These are phyloP conservation scores for Coemansia sp. DNA, from an alignment of 192 early-diverging fungal species.

Conservation along the genomic window DNA sequence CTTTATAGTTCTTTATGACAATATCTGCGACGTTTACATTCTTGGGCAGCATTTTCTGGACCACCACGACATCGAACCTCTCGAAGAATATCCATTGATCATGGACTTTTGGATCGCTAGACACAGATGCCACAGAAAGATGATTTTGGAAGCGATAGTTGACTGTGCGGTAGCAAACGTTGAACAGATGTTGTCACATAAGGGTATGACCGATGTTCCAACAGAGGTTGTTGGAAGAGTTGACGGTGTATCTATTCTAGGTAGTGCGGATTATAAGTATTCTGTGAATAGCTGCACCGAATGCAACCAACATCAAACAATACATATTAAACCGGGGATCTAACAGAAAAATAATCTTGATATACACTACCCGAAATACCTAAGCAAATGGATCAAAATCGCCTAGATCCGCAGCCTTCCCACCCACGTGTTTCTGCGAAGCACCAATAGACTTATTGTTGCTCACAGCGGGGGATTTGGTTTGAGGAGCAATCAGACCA, in stretches of 20 bases:
- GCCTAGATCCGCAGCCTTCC: constrained; percentile 36
- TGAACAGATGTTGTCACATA: too few species aligned
- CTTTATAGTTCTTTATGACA: not conserved
- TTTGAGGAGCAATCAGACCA: not conserved
- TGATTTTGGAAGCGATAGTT: not conserved
- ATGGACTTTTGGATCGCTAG: not conserved
- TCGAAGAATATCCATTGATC: not conserved
- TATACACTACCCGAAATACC: too few species aligned
- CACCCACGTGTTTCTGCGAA: constrained; percentile 37
- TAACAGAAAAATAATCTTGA: too few species aligned
- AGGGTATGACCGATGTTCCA: too few species aligned
- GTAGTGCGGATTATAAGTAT: too few species aligned
- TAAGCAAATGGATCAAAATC: constrained; percentile 54
- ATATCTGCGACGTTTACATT: not conserved
- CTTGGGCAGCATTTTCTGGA: not conserved
- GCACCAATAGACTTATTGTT: too few species aligned
- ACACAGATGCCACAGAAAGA: not conserved
- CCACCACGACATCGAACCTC: not conserved
- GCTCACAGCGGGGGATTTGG: too few species aligned
- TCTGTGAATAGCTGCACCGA: too few species aligned
- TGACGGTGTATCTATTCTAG: too few species aligned
- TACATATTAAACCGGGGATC: too few species aligned
- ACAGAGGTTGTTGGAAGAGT: too few species aligned
- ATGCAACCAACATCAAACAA: too few species aligned
- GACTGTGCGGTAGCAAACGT: not conserved